These are phyloP conservation scores for Arthrinium phaeospermum DNA, from an alignment of 2,329 filamentous ascomycete genomes.

Conservation along the genomic window DNA sequence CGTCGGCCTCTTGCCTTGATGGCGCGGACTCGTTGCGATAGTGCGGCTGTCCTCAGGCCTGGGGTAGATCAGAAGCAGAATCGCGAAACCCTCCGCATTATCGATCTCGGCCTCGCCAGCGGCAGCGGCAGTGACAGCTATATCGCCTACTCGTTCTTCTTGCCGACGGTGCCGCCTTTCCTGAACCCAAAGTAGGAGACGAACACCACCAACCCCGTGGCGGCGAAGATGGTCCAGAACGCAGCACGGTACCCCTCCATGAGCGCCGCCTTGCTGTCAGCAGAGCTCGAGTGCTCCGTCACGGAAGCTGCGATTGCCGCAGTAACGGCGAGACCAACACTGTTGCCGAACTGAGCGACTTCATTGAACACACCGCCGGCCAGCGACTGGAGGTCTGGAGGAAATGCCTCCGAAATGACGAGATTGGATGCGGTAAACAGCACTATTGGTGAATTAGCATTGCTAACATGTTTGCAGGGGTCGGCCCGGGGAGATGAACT, in stretches of 20 bases:
- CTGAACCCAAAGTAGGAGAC: conserved; percentile 46
- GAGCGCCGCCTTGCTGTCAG: conserved; percentile 38
- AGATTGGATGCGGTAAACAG: conserved; percentile 62
- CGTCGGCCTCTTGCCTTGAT: too few species aligned
- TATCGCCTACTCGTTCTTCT: conserved; percentile 38
- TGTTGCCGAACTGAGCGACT: conserved; percentile 61
- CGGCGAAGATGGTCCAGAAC: conserved; percentile 58
- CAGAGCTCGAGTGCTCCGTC: conserved; percentile 42
- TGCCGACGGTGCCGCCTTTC: conserved; percentile 54
- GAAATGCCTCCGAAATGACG: conserved; percentile 60
- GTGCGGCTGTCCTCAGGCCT: too few species aligned
- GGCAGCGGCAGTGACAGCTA: too few species aligned
- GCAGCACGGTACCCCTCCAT: conserved; percentile 58
- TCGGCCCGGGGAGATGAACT: background rate
- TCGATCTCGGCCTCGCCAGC: too few species aligned
- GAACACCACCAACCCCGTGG: conserved; percentile 44
- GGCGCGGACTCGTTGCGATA: too few species aligned
- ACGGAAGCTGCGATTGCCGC: conserved; percentile 54
- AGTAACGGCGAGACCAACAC: conserved; percentile 56
- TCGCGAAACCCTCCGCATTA: too few species aligned
- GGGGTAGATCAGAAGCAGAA: too few species aligned
- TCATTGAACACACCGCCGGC: conserved; percentile 67
- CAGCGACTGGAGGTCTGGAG: conserved; percentile 59
- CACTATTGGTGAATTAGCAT: conserved; percentile 35
- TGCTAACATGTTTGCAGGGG: background rate